A percentile compares a stretch with the other conserved stretches of the same genome.
Conservation (phyloP, 2,329 filamentous ascomycete species). For the Ascochyta pisi region DNA sequence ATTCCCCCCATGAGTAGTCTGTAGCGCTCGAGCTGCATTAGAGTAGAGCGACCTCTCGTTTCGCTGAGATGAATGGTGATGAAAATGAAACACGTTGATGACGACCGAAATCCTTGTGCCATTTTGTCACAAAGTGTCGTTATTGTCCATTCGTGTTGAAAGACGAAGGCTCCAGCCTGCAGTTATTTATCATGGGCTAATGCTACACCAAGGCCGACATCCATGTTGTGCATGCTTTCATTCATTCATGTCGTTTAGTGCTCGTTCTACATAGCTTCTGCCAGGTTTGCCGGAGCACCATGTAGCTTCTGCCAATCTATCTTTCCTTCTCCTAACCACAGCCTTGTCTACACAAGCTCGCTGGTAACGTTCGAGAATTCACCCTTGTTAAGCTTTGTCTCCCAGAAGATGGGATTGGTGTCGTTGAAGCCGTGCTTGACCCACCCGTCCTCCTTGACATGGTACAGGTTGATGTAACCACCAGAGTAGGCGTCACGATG, state of each 20-base stretch:
- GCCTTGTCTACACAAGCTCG: slow-evolving; percentile 63
- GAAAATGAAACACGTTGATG: not conserved
- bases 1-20: slow-evolving; percentile 11
- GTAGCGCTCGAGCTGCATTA: slow-evolving; percentile 1
- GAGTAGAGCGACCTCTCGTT: slow-evolving; percentile 5
- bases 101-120: not conserved
- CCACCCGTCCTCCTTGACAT: slow-evolving; percentile 99
- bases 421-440: slow-evolving; percentile 98
- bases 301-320: slow-evolving; percentile 2
- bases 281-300: not conserved
- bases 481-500: slow-evolving; percentile 98
- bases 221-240: slow-evolving; percentile 15
- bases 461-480: slow-evolving; percentile 98
- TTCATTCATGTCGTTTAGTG: slow-evolving; percentile 19
- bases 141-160: not conserved
- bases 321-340: not conserved
- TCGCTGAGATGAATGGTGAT: slow-evolving; percentile 1
- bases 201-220: not conserved
- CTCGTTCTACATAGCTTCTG: slow-evolving; percentile 6
- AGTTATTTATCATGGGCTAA: too few relatives aligned
- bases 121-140: not conserved
- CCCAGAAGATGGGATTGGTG: slow-evolving; percentile 99
- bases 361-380: slow-evolving; percentile 97
- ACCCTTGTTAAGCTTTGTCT: slow-evolving; percentile 97
- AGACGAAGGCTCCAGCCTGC: too few relatives aligned